phyloP scores from a whole-genome alignment of 352 stramenopile species.

The Pythium sukuiense region DNA sequence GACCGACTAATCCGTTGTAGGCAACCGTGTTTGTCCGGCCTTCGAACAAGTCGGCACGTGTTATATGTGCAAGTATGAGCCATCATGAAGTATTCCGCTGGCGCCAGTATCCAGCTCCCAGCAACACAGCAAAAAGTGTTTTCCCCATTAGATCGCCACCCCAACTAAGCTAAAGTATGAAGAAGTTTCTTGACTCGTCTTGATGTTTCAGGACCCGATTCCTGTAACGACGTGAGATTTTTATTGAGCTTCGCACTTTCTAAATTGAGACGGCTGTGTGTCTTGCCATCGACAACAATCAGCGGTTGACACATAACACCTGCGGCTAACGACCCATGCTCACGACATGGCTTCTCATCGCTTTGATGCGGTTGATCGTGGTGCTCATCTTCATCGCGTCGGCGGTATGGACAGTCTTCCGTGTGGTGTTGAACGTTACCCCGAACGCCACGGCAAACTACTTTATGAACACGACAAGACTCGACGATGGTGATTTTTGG shows the following conservation, averaged over 20 bases:
- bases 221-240: no score
- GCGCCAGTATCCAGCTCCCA: neutral
- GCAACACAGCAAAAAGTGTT: neutral
- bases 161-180: neutral
- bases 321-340: neutral
- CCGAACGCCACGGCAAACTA: conserved; percentile 43
- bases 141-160: neutral
- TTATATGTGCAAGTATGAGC: neutral
- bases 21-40: neutral
- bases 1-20: neutral
- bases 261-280: no score
- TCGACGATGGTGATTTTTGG: conserved; percentile 55
- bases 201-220: no score
- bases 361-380: neutral
- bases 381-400: conserved; percentile 17
- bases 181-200: no score
- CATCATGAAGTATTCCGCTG: neutral
- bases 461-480: conserved; percentile 49
- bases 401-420: conserved; percentile 35
- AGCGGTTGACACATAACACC: neutral
- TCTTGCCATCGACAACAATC: no score
- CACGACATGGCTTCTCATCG: neutral
- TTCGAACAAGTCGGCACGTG: neutral
- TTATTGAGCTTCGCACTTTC: no score
- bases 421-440: conserved; percentile 41